Evolutionary conservation across 2,329 filamentous ascomycete genomes (phyloP).

Genomic region (Ophiocordyceps unilateralis): DNA sequence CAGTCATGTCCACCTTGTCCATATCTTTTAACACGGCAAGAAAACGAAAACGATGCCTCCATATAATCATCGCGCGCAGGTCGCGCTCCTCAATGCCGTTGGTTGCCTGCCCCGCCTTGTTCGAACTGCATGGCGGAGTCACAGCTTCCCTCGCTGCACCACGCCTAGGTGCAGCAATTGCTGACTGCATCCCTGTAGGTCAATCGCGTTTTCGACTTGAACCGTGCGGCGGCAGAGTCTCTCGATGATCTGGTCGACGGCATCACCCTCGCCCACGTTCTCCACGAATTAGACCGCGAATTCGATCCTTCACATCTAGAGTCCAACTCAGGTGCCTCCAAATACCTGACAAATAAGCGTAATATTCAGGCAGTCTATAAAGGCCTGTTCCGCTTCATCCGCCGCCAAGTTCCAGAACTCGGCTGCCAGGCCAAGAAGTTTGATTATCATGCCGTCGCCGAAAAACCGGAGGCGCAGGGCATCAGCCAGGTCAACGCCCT

Average conservation of each 20-base stretch:
- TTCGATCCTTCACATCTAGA: slow-evolving; percentile 39
- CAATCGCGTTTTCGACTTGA: slow-evolving; percentile 24
- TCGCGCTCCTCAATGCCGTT: slow-evolving; percentile 40
- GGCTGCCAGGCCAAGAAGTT: slow-evolving; percentile 32
- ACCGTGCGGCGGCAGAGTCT: slow-evolving; percentile 27
- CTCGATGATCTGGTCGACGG: slow-evolving; percentile 36
- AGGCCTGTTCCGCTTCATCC: slow-evolving; percentile 36
- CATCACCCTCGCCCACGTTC: slow-evolving; percentile 33
- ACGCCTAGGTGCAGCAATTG: not conserved
- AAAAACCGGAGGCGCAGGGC: slow-evolving; percentile 35
- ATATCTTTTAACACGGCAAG: not conserved
- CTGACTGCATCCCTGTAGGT: slow-evolving; percentile 8
- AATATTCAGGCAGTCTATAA: slow-evolving; percentile 37
- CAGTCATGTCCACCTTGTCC: not conserved
- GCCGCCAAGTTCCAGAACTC: slow-evolving; percentile 31
- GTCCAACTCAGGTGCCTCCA: slow-evolving; percentile 22
- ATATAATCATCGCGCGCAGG: slow-evolving; percentile 27
- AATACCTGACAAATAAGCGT: slow-evolving; percentile 30
- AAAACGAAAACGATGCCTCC: slow-evolving; percentile 14
- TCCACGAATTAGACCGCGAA: slow-evolving; percentile 38
- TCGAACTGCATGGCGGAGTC: not conserved
- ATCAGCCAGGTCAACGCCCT: slow-evolving; percentile 29
- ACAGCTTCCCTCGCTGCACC: slow-evolving; percentile 1
- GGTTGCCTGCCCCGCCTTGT: slow-evolving; percentile 6
- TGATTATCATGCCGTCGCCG: slow-evolving; percentile 40